A percentile compares a stretch with the other conserved stretches of the same genome.
Evolutionary conservation across 345 rosid genomes (phyloP).

Genomic region (Microcos paniculata): DNA sequence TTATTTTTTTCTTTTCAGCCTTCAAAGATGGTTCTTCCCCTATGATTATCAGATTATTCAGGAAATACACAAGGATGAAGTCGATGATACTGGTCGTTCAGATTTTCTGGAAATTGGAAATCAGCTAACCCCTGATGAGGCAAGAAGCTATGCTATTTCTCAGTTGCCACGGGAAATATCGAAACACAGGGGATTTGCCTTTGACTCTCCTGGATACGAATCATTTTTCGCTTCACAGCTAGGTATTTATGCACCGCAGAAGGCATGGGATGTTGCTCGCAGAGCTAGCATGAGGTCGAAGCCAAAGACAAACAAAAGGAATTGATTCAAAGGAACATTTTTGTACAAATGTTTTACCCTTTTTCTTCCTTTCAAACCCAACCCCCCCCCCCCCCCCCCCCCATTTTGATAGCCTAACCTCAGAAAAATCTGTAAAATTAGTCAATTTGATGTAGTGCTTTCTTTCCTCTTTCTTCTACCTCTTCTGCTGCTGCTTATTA

Average conservation of each 20-base stretch:
- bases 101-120: slow-evolving; percentile 50
- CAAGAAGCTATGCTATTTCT: slow-evolving; percentile 78
- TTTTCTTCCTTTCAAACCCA: too few relatives aligned
- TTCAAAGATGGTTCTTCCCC: slow-evolving; percentile 94
- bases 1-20: slow-evolving; percentile 39
- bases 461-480: background rate
- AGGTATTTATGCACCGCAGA: slow-evolving; percentile 86
- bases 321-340: slow-evolving; percentile 7
- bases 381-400: too few relatives aligned
- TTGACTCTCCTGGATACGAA: slow-evolving; percentile 97
- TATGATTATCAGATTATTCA: slow-evolving; percentile 93
- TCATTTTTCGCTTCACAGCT: slow-evolving; percentile 92
- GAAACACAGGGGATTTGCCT: slow-evolving; percentile 91
- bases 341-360: slow-evolving; percentile 16
- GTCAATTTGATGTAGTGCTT: background rate
- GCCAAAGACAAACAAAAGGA: slow-evolving; percentile 46
- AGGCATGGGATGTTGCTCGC: slow-evolving; percentile 97
- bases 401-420: slow-evolving; percentile 3
- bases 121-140: slow-evolving; percentile 73
- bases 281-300: slow-evolving; percentile 82
- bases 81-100: slow-evolving; percentile 43
- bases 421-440: slow-evolving; percentile 19
- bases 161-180: slow-evolving; percentile 87
- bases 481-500: background rate
- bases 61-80: slow-evolving; percentile 79